Conservation (phyloP, 306 rosid genomes). For the Boehmeria nivea region DNA sequence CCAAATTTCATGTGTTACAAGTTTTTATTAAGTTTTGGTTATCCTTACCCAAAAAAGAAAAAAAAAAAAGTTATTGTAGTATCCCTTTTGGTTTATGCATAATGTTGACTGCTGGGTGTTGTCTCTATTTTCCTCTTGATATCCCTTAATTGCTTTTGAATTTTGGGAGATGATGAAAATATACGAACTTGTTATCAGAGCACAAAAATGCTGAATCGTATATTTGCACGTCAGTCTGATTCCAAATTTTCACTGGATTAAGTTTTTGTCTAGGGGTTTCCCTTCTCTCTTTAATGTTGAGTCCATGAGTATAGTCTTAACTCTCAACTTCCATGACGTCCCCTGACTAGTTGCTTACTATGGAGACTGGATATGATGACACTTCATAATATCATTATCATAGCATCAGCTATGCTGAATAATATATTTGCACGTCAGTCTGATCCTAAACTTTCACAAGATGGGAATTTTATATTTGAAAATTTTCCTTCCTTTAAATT, state of each 20-base stretch:
- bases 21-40: too few species aligned
- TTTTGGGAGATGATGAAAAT: constrained; percentile 28
- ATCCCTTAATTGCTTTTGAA: not conserved
- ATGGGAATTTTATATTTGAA: not conserved
- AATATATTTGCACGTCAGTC: constrained; percentile 31
- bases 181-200: constrained; percentile 11
- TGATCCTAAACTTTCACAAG: constrained; percentile 13
- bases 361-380: constrained; percentile 29
- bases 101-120: too few species aligned
- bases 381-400: not conserved
- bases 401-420: constrained; percentile 18
- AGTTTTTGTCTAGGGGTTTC: not conserved
- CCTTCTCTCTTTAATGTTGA: not conserved
- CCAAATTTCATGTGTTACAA: too few species aligned
- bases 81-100: too few species aligned
- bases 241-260: not conserved
- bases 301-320: not conserved
- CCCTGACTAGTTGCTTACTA: not conserved
- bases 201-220: constrained; percentile 18
- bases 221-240: constrained; percentile 37
- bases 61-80: too few species aligned
- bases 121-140: too few species aligned
- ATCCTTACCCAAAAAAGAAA: too few species aligned
- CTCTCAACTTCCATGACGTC: not conserved
- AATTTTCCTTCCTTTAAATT: not conserved